Evolutionary conservation across 2,329 filamentous ascomycete genomes (phyloP), one percentile per base, ranked within the genome.

Genomic region (Fusarium hainanense): DNA sequence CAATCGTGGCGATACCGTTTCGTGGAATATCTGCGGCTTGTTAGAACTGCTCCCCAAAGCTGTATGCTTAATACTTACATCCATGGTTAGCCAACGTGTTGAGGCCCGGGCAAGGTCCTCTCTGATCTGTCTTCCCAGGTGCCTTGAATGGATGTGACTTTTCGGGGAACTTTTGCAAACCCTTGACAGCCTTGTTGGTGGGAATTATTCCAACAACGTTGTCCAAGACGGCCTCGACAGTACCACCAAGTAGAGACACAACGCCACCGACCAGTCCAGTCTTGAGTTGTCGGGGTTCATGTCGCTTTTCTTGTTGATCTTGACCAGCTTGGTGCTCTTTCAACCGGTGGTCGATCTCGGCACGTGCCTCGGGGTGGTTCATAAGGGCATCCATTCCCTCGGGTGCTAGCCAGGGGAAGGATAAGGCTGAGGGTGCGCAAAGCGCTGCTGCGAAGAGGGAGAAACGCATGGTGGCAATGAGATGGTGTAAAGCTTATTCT

Each of bases 31-130:
- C 64, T 66, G 13, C 16, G 0, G 2, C 5, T 6, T 13, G 18
- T 67, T 2, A 62, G 56, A 18, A 1, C 2, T 21, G 14, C 3
- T 6, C 13, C 1, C 3, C 3, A 6, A 8, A 6, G 8, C 9
- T 2, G n/a, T 3, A 12, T 4, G 16, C 2, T 16, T 14, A 6
- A n/a, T 21, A 37, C 63, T 41, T 40, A 68, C 63, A 68, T 9
- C 65, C 58, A 4, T 68, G 63, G 25, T 66, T 68, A 12, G 63
- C 65, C 10, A 68, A 21, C 3, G 63, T 68, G 46, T 67, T 67
- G 3, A 67, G 34, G 4, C 64, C 56, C 7, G 64, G 64, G 18
- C 64, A 67, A 14, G 57, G 65, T 3, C 63, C 65, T 14, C 65
- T 48, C n/a, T 68, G 63, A n/a, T 68, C 65, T 14, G 63, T 68